phyloP scores from a whole-genome alignment of 1,139 yeast genomes.

The Candida frijolesensis region DNA sequence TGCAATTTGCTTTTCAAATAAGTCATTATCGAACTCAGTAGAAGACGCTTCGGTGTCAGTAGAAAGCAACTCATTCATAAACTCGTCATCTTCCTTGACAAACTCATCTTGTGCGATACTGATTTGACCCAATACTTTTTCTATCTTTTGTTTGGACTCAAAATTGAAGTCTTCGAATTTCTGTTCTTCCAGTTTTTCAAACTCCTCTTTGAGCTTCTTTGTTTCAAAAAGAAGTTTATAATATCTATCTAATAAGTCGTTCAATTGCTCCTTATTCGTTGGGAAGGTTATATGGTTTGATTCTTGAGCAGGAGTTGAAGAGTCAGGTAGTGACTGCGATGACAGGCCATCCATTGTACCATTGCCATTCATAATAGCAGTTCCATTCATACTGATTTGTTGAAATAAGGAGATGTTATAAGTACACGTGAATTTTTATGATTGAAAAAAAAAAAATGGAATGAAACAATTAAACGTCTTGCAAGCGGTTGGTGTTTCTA shows the following conservation, averaged over 20 bases:
- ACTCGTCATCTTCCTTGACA: slow-evolving; percentile 25
- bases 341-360: slow-evolving; percentile 5
- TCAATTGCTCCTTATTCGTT: slow-evolving; percentile 32
- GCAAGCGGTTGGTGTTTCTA: not conserved
- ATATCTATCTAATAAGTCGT: slow-evolving; percentile 34
- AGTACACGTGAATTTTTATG: not conserved
- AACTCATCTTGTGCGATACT: slow-evolving; percentile 31
- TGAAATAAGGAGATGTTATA: not conserved
- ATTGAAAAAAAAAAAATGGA: not conserved
- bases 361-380: slow-evolving; percentile 13
- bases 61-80: slow-evolving; percentile 21
- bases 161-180: slow-evolving; percentile 22
- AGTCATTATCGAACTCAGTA: slow-evolving; percentile 42
- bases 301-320: not conserved
- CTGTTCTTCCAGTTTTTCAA: slow-evolving; percentile 13
- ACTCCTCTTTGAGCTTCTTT: slow-evolving; percentile 15
- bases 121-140: slow-evolving; percentile 33
- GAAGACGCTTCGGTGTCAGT: slow-evolving; percentile 13
- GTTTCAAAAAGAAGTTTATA: slow-evolving; percentile 19
- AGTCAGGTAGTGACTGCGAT: slow-evolving; percentile 1
- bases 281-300: slow-evolving; percentile 23
- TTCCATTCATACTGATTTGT: slow-evolving; percentile 15
- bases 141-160: slow-evolving; percentile 30
- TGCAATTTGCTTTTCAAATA: slow-evolving; percentile 67
- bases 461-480: not conserved